Evolutionary conservation across 352 stramenopile species (phyloP), one percentile per base, ranked within the genome.

Genomic region (Phytophthora meadii): DNA sequence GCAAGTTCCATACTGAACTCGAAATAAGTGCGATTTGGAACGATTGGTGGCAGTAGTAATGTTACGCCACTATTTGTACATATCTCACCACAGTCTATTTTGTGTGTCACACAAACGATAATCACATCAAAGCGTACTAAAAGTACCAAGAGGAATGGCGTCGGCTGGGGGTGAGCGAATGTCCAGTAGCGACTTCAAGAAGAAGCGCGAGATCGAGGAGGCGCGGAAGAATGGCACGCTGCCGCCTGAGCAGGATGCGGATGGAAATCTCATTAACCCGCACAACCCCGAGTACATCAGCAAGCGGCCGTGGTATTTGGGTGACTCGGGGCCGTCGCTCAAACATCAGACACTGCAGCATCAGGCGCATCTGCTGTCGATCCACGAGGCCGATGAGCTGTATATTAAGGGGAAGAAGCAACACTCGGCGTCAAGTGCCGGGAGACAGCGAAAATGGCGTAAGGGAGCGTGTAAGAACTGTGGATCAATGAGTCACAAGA

Each of bases 281-380:
- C 97, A 99, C 87, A 99, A 99, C 76, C 98, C 98, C 42, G 97
- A 99, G 79, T 99, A 98, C 82, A 99, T 99, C 71, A 98, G 92
- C 46, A 99, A 99, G 79, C 88, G 95, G 65, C 98, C 98, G 50
- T 99, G 98, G 98, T 99, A 99, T 80, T 79, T 99, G 46, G 97
- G 94, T 55, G 84, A 98, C 68, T 90, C 81, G 47, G 94, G 94
- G 30, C 92, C 95, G 25, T 98, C 94, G 39, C 82, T 99, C 49
- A 97, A 98, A 61, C 96, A 99, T 76, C 96, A 99, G 81, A 93
- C 87, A 51, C 65, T 93, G 50, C 79, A 98, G 64, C 95, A 97
- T 60, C 84, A 97, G 66, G 91, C 92, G 61, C 95, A 96, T 56
- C 39, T 97, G 58, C 80, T 97, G 19, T 94, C 83, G 14, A 93